Conservation (phyloP, 257 asterid species). For the Ehretia macrophylla region DNA sequence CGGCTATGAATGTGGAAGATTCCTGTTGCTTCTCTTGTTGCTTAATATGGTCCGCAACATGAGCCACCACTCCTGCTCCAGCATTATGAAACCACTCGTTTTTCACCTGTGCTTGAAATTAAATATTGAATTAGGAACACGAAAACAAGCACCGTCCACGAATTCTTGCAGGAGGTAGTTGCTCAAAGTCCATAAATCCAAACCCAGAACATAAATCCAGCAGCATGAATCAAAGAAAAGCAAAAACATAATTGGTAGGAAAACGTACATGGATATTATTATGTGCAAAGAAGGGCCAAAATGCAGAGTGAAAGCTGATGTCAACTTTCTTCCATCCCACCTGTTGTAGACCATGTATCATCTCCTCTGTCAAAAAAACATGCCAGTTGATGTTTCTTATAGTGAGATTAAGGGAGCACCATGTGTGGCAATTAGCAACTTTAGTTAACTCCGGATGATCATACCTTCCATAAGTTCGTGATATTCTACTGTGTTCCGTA, state of each 20-base stretch:
- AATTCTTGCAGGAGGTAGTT: background rate
- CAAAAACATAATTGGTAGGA: conserved; percentile 6
- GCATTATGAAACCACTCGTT: conserved; percentile 72
- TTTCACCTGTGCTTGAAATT: conserved; percentile 56
- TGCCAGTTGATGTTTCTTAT: conserved; percentile 1
- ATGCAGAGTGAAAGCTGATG: conserved; percentile 74
- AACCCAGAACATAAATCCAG: background rate
- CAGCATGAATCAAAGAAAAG: background rate
- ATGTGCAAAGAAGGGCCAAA: conserved; percentile 90
- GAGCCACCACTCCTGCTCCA: conserved; percentile 82
- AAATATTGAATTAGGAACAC: conserved; percentile 1
- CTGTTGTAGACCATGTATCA: conserved; percentile 75
- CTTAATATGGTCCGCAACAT: conserved; percentile 74
- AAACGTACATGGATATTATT: conserved; percentile 70
- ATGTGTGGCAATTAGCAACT: background rate
- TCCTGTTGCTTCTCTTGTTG: conserved; percentile 61
- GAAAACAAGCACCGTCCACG: background rate
- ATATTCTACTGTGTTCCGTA: conserved; percentile 50
- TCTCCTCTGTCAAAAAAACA: conserved; percentile 54
- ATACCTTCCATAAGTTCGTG: conserved; percentile 90
- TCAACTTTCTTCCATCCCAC: conserved; percentile 88
- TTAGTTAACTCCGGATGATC: background rate
- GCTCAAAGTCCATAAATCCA: background rate
- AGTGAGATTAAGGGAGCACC: background rate
- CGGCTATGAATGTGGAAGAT: conserved; percentile 39